phyloP scores from a whole-genome alignment of 768 basidiomycete genomes.

The Boletus vinaceobasis region DNA sequence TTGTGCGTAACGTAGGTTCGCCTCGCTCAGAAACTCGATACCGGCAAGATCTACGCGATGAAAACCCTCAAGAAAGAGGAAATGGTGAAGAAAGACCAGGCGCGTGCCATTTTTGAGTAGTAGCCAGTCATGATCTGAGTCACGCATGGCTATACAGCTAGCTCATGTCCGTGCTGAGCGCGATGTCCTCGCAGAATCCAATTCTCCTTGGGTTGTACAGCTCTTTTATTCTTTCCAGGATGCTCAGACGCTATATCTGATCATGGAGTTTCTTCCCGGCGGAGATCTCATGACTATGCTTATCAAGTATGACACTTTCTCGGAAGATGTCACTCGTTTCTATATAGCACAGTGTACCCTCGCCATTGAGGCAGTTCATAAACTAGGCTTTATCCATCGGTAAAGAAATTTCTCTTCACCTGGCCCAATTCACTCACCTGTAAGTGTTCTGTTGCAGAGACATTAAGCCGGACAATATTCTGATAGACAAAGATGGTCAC shows the following conservation, averaged over 20 bases:
- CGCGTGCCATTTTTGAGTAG: slow-evolving; percentile 29
- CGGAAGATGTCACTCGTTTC: slow-evolving; percentile 95
- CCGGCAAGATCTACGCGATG: slow-evolving; percentile 99
- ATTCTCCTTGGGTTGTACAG: slow-evolving; percentile 95
- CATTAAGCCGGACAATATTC: slow-evolving; percentile 97
- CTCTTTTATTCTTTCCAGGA: slow-evolving; percentile 99
- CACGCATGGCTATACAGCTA: slow-evolving; percentile 47
- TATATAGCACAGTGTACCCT: slow-evolving; percentile 99
- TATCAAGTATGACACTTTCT: slow-evolving; percentile 99
- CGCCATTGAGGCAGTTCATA: slow-evolving; percentile 96
- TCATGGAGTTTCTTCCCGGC: slow-evolving; percentile 99
- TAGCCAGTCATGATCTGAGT: slow-evolving; percentile 5
- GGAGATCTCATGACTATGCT: slow-evolving; percentile 99
- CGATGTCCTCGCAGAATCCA: slow-evolving; percentile 93
- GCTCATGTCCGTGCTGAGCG: slow-evolving; percentile 98
- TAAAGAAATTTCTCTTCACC: slow-evolving; percentile 24
- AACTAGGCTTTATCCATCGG: slow-evolving; percentile 97
- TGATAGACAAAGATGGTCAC: slow-evolving; percentile 90
- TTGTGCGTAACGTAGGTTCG: slow-evolving; percentile 51
- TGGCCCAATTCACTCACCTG: not conserved
- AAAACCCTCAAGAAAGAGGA: slow-evolving; percentile 96
- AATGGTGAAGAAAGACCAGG: slow-evolving; percentile 99
- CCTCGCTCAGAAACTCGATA: slow-evolving; percentile 93
- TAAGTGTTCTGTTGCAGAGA: slow-evolving; percentile 52
- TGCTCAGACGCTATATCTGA: slow-evolving; percentile 83